Evolutionary conservation across 495 filamentous ascomycete species (phyloP).

Genomic region (Penicillium arizonense): DNA sequence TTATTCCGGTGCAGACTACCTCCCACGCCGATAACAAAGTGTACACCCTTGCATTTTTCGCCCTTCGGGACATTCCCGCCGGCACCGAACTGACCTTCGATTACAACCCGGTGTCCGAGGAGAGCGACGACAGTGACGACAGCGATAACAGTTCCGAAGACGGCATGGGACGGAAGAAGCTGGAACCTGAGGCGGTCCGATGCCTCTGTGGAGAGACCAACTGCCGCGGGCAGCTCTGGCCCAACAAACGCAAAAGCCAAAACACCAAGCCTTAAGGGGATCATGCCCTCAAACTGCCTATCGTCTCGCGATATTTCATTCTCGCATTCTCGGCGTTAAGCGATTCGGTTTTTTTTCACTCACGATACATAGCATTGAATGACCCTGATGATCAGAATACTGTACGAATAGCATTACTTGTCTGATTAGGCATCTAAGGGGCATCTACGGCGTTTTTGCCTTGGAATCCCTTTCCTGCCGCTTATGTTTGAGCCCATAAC

Average conservation of each 20-base stretch:
- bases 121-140: constrained; percentile 32
- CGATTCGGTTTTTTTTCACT: no score
- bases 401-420: no score
- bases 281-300: background rate
- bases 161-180: background rate
- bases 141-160: background rate
- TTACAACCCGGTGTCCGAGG: constrained; percentile 57
- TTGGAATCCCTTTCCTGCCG: no score
- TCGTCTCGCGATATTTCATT: background rate
- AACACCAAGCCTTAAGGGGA: background rate
- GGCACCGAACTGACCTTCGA: constrained; percentile 84
- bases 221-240: constrained; percentile 70
- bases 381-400: no score
- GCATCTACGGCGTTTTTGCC: no score
- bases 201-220: constrained; percentile 68
- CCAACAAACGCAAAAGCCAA: constrained; percentile 37
- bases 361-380: no score
- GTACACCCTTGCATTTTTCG: constrained; percentile 89
- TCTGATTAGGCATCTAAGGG: no score
- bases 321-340: no score
- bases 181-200: constrained; percentile 45
- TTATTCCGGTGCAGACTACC: constrained; percentile 79
- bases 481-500: no score
- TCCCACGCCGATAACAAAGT: constrained; percentile 65
- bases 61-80: constrained; percentile 63